Evolutionary conservation across 2,329 filamentous ascomycete species (phyloP), one percentile per base, ranked within the genome.

Genomic region (Aspergillus sp.): DNA sequence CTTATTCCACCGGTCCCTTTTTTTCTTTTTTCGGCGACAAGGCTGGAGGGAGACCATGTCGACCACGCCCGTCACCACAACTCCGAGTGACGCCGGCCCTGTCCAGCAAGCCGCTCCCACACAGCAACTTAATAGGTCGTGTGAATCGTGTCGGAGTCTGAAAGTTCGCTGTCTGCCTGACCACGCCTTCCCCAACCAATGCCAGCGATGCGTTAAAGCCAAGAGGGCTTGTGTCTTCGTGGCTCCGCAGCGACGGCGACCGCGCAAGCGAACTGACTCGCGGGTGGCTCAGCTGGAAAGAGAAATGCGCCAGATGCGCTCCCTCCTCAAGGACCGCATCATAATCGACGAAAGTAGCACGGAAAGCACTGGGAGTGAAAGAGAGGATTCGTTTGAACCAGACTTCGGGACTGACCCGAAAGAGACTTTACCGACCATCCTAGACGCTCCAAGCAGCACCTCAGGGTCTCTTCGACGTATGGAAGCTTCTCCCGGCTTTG

Each of bases 271-370:
- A 39, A 75, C 73, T 2, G 73, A 75, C 55, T 73, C 73, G 12
- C 66, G 73, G 16, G 73, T 75, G 10, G 73, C 73, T 6, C 73
- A 75, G 55, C 52, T 75, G 42, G 73, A 75, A 58, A 72, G 65
- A 54, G 73, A 75, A 56, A 75, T 75, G 73, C 71, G 71, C 10
- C 67, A 72, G 58, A 75, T 75, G 73, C 73, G 73, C 42, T 72
- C 72, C 12, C 63, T 73, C 18, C 64, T 75, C 20, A 74, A 74
- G 55, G 72, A 68, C 53, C 71, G 67, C 2, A 61, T 74, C 10
- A 65, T 62, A 2, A 62, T 59, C 16, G 64, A 71, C 31, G 71
- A 73, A 32, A 72, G 65, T 45, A 64, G 69, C 20, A 63, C 58
- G 20, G 71, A 72, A 36, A 67, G 71, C 32, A 66, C 65, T 4